Base-by-base conservation (phyloP, 1,284 basidiomycete genomes). In the Microbotryum silenes-acaulis region DNA sequence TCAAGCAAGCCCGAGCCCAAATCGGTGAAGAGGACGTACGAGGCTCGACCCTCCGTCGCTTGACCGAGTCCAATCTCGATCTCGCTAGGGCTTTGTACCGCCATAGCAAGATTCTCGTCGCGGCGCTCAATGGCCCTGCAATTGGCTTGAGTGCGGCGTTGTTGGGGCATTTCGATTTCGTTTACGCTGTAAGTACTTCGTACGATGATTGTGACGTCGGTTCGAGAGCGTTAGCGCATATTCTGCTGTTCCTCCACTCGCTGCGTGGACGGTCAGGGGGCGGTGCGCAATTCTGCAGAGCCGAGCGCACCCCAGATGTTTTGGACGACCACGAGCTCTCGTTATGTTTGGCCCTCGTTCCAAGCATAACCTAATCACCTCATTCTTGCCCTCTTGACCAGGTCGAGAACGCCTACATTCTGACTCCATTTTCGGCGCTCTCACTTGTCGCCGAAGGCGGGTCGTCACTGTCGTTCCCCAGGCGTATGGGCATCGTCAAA, bases 401-500 rank as follows among this genome's bases (percentile, higher is more conserved):
- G 37, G 37, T 66, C 53, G 62, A 64, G 58, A 60, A 51, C 54
- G 67, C 67, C 29, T 68, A 63, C 57, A 57, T 68, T 45, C 46
- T 68, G 20, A 68, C 67, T 0, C 67, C 67, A 8, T 68, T 68
- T 50, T 56, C 60, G 3, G 59, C 64, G 14, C 65, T 68, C 31
- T 64, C 64, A 6, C 62, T 68, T 51, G 67, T 65, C 23, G 62
- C 61, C 54, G 63, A 67, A 21, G 67, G 67, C 8, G 64, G 64
- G 8, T 60, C 67, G 0, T 61, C 58, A 2, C 56, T 63, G 23
- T 49, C 56, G 2, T 66, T 68, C 44, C 62, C 63, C 10, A 59
- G 65, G 21, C 60, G 67, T 23, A 64, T 68, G 64, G 67, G 67
- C 16, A 47, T 66, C 37, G 48, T 56, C 2, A 62, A 62, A 27